Base-by-base conservation (phyloP, 2,329 filamentous ascomycete genomes). In the Claviceps cyperi region DNA sequence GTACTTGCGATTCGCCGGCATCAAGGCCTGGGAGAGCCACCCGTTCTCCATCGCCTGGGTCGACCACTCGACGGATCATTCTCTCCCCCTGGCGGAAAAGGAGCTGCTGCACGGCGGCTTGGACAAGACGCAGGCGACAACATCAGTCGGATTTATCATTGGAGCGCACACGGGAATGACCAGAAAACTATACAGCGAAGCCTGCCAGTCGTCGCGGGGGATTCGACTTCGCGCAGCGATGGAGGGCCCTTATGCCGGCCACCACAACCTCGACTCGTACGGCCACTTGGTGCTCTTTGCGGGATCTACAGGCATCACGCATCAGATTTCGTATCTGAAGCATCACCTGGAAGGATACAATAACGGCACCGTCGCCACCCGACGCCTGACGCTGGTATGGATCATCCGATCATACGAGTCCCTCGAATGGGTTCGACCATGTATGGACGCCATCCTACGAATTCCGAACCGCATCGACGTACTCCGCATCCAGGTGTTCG, bases 271-370 rank as follows among this genome's bases (percentile, higher is more conserved):
- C 55, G 83, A 89, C 66, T 96, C 90, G 7, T 97, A 96, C 66
- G 91, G 92, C 39, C 92, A 94, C 43, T 81, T 83, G 43, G 78
- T 98, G 55, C 82, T 98, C 51, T 89, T 96, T 62, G 90, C 91
- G 13, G 90, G 89, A 51, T 87, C 91, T 51, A 89, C 92, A 5
- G 92, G 92, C 54, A 97, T 98, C 67, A 95, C 91, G 1, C 91
- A 97, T 65, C 89, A 94, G 64, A 79, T 97, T 32, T 86, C 89
- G 36, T 94, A 94, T 64, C 77, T 96, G 8, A 83, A 81, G 50
- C 83, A 92, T 48, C 72, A 91, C 4, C 76, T 91, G 52, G 69
- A 80, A 49, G 84, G 84, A 4, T 84, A 77, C 64, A 78, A 80
- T 49, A 71, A 78, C 1, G 78, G 80, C 52, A 89, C 81, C 1